Evolutionary conservation across 2,329 filamentous ascomycete genomes (phyloP).

Genomic region (Verticillium tricorpus): DNA sequence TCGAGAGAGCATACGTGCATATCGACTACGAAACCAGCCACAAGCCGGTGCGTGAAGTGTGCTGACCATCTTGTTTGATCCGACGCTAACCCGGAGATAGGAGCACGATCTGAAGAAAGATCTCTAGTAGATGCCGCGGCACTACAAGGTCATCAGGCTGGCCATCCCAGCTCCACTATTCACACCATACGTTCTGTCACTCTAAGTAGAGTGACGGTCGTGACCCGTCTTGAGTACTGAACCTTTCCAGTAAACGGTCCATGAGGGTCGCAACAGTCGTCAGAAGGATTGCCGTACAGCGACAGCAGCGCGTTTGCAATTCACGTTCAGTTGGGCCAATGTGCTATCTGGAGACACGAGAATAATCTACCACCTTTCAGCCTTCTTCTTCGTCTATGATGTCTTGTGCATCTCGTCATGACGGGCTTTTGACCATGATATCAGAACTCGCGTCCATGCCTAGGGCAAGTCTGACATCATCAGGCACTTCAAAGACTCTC

Average conservation of each 20-base stretch:
- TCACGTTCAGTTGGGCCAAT: no score
- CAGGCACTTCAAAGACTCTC: slow-evolving; percentile 34
- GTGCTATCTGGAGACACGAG: not conserved
- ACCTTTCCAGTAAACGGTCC: no score
- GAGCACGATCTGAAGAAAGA: slow-evolving; percentile 65
- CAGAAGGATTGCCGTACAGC: no score
- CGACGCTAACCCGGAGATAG: not conserved
- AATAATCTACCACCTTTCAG: not conserved
- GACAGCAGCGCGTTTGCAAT: no score
- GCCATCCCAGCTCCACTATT: not conserved
- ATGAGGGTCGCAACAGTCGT: no score
- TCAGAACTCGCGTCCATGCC: slow-evolving; percentile 20
- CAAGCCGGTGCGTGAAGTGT: slow-evolving; percentile 55
- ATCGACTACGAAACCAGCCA: slow-evolving; percentile 97
- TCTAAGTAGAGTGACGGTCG: no score
- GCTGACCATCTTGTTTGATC: no score
- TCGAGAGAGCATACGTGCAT: slow-evolving; percentile 93
- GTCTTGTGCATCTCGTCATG: not conserved
- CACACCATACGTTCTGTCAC: no score
- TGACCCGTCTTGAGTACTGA: no score
- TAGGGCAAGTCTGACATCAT: slow-evolving; percentile 26
- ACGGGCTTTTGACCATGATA: not conserved
- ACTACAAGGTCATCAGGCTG: not conserved
- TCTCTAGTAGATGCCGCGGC: slow-evolving; percentile 27
- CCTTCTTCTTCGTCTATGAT: not conserved